Conservation (phyloP, 805 yeast genomes). For the Kodamaea lidongshanica region DNA sequence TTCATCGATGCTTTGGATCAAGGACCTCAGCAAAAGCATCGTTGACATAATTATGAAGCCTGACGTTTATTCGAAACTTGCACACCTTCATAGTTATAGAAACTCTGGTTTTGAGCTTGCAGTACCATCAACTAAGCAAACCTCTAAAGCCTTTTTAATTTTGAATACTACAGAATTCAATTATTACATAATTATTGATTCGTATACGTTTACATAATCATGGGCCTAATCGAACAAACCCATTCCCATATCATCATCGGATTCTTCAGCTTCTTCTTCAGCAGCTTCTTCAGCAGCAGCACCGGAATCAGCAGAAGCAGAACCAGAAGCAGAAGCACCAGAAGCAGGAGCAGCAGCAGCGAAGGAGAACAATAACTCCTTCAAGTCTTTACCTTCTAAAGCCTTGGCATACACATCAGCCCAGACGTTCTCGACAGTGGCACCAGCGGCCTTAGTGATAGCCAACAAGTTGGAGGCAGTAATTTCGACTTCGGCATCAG, state of each 20-base stretch:
- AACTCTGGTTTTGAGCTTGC: too few relatives aligned
- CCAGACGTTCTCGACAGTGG: slow-evolving; percentile 76
- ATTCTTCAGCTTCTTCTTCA: slow-evolving; percentile 18
- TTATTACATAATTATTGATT: too few relatives aligned
- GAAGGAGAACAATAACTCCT: slow-evolving; percentile 59
- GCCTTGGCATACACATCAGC: slow-evolving; percentile 87
- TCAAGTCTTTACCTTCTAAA: slow-evolving; percentile 74
- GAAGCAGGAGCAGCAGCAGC: slow-evolving; percentile 46
- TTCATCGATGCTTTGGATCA: too few relatives aligned
- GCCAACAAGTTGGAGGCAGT: slow-evolving; percentile 77
- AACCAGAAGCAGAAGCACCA: slow-evolving; percentile 28
- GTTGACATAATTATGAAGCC: too few relatives aligned
- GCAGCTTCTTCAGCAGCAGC: slow-evolving; percentile 47
- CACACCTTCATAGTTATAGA: too few relatives aligned
- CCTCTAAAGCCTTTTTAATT: too few relatives aligned
- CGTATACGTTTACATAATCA: too few relatives aligned
- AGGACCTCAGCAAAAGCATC: too few relatives aligned
- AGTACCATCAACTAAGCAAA: too few relatives aligned
- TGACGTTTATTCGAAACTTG: too few relatives aligned
- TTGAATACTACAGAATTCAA: too few relatives aligned
- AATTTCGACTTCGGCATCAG: slow-evolving; percentile 95
- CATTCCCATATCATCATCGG: slow-evolving; percentile 23
- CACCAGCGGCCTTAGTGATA: slow-evolving; percentile 76
- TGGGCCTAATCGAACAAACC: slow-evolving; percentile 25
- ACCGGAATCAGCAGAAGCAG: slow-evolving; percentile 23